Evolutionary conservation across 495 filamentous ascomycete species (phyloP).

Genomic region (Podospora didyma): DNA sequence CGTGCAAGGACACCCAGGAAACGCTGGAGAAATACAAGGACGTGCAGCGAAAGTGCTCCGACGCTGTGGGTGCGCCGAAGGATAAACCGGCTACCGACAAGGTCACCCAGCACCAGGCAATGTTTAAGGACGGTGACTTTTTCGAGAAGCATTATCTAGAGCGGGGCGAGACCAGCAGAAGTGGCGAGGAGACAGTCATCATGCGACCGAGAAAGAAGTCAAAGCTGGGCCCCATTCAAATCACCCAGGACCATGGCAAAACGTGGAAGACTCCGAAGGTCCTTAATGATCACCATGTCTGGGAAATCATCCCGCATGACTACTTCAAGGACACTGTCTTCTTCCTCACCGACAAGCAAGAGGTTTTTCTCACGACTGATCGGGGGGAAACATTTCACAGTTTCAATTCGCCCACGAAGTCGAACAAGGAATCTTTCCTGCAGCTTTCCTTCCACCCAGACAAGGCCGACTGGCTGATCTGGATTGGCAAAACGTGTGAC

Average conservation of each 20-base stretch:
- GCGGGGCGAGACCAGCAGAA: constrained; percentile 59
- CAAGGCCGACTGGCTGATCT: constrained; percentile 82
- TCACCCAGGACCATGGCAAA: constrained; percentile 83
- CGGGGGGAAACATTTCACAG: constrained; percentile 62
- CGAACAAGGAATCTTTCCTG: constrained; percentile 21
- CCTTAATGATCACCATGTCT: constrained; percentile 59
- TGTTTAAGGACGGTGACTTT: constrained; percentile 53
- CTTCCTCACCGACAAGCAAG: constrained; percentile 66
- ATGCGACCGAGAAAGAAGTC: constrained; percentile 49
- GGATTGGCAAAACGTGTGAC: constrained; percentile 64
- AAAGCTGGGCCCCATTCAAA: constrained; percentile 49
- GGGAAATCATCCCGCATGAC: constrained; percentile 65
- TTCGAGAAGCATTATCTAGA: constrained; percentile 80
- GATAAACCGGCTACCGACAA: constrained; percentile 48
- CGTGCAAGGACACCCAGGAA: constrained; percentile 57
- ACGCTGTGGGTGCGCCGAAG: constrained; percentile 37
- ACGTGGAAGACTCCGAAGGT: constrained; percentile 58
- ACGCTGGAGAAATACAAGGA: constrained; percentile 56
- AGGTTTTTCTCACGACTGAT: constrained; percentile 74
- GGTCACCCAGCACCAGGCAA: constrained; percentile 49
- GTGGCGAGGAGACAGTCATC: constrained; percentile 78
- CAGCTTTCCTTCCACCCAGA: constrained; percentile 74
- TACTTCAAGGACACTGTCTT: constrained; percentile 80
- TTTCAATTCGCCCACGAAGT: constrained; percentile 55
- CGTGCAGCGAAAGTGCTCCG: constrained; percentile 53